Conservation (phyloP, 257 asterid genomes). For the Cordia subcordata region DNA sequence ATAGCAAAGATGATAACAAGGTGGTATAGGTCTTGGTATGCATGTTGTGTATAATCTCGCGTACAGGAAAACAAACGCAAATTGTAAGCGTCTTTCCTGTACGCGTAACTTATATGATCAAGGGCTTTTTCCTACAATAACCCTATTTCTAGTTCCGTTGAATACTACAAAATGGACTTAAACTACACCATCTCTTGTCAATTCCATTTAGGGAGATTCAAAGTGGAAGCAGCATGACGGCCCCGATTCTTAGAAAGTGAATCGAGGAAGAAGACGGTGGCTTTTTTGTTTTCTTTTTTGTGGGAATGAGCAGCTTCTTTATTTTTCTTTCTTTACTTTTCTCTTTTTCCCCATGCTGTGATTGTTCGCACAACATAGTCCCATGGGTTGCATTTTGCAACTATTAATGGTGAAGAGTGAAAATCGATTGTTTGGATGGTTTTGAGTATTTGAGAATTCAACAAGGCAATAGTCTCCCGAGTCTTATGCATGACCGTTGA, state of each 20-base stretch:
- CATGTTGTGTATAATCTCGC: slow-evolving; percentile 41
- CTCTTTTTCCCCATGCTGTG: too few species aligned
- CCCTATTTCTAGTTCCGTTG: too few species aligned
- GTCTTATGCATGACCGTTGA: neutral
- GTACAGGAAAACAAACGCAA: slow-evolving; percentile 60
- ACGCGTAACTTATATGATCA: slow-evolving; percentile 50
- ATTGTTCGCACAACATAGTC: neutral
- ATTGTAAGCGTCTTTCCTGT: too few species aligned
- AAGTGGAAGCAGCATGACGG: slow-evolving; percentile 7
- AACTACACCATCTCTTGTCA: slow-evolving; percentile 32
- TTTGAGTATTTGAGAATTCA: too few species aligned
- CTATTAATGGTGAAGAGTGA: slow-evolving; percentile 12
- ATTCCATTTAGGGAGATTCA: slow-evolving; percentile 27
- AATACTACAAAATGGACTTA: slow-evolving; percentile 31
- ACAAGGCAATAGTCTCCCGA: neutral
- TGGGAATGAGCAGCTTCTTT: neutral
- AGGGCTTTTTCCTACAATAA: slow-evolving; percentile 5
- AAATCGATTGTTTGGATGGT: slow-evolving; percentile 4
- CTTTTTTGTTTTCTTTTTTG: neutral
- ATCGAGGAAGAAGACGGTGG: slow-evolving; percentile 9
- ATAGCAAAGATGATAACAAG: slow-evolving; percentile 7
- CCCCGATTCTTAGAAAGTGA: slow-evolving; percentile 11
- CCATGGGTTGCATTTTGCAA: neutral
- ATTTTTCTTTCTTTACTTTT: neutral
- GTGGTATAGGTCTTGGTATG: slow-evolving; percentile 6